Evolutionary conservation across 2,329 filamentous ascomycete species (phyloP).

Genomic region (Colletotrichum spinosum): DNA sequence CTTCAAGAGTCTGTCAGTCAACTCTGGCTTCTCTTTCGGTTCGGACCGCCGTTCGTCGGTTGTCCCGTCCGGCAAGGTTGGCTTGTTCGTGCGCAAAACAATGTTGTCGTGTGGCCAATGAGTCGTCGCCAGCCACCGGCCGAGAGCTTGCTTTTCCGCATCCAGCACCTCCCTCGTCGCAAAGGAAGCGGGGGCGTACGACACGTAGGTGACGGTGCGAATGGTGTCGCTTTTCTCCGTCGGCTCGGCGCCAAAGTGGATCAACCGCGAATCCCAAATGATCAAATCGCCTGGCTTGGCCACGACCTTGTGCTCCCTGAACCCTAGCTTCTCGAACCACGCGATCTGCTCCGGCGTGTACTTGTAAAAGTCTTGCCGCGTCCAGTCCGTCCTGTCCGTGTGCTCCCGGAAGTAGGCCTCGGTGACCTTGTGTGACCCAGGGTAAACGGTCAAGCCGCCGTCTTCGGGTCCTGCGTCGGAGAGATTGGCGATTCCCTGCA

Average conservation of each 20-base stretch:
- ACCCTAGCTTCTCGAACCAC: no score
- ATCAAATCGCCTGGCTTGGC: slow-evolving; percentile 50
- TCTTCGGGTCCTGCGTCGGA: no score
- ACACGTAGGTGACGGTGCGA: slow-evolving; percentile 49
- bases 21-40: slow-evolving; percentile 15
- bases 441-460: no score
- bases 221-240: slow-evolving; percentile 45
- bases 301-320: slow-evolving; percentile 45
- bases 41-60: slow-evolving; percentile 28
- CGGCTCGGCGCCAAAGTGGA: slow-evolving; percentile 45
- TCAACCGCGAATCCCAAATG: slow-evolving; percentile 49
- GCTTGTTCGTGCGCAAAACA: slow-evolving; percentile 41
- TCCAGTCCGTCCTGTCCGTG: no score
- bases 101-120: slow-evolving; percentile 53
- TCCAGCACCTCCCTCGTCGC: slow-evolving; percentile 44
- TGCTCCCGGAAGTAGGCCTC: no score
- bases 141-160: slow-evolving; percentile 39
- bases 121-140: slow-evolving; percentile 42
- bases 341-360: no score
- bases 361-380: no score
- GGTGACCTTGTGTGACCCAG: no score
- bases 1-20: slow-evolving; percentile 10
- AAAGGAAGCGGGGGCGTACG: slow-evolving; percentile 49
- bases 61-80: slow-evolving; percentile 37
- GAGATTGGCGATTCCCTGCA: slow-evolving; percentile 35